Evolutionary conservation across 2,329 filamentous ascomycete species (phyloP).

Genomic region (Xylariaceae sp.): DNA sequence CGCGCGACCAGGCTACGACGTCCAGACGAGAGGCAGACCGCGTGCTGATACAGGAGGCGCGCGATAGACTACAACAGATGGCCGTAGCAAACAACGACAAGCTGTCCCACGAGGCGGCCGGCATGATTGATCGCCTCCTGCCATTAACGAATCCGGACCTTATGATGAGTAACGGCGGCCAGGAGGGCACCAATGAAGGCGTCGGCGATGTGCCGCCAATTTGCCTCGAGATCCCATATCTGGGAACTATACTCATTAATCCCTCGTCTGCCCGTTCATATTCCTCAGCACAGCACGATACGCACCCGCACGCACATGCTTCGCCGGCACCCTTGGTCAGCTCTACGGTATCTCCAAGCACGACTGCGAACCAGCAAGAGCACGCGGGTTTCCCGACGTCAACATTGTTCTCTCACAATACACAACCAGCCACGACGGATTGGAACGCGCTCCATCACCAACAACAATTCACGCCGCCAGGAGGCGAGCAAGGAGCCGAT

Average conservation of each 20-base stretch:
- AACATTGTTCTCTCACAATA: background rate
- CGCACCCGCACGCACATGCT: slow-evolving; percentile 19
- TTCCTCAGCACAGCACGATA: slow-evolving; percentile 11
- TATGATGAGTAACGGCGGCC: slow-evolving; percentile 14
- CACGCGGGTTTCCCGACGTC: background rate
- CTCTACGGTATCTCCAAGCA: too few relatives aligned
- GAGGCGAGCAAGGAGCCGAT: slow-evolving; percentile 13
- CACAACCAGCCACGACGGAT: slow-evolving; percentile 6
- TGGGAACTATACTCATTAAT: slow-evolving; percentile 54
- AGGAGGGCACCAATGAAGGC: slow-evolving; percentile 20
- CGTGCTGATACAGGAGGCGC: slow-evolving; percentile 44
- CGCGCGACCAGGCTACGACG: slow-evolving; percentile 26
- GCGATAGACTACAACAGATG: slow-evolving; percentile 48
- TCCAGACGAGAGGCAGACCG: slow-evolving; percentile 44
- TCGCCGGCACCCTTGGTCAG: slow-evolving; percentile 15
- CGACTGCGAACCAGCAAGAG: background rate
- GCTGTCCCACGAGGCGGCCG: slow-evolving; percentile 49
- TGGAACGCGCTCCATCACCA: slow-evolving; percentile 14
- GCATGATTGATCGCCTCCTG: slow-evolving; percentile 51
- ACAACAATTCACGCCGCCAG: background rate
- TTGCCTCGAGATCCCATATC: slow-evolving; percentile 52
- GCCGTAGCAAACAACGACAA: slow-evolving; percentile 48
- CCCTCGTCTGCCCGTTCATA: slow-evolving; percentile 8
- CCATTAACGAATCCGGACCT: slow-evolving; percentile 42
- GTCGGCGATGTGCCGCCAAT: slow-evolving; percentile 34